Evolutionary conservation across 2,329 filamentous ascomycete species (phyloP).

Genomic region (Cryoendolithus antarcticus): DNA sequence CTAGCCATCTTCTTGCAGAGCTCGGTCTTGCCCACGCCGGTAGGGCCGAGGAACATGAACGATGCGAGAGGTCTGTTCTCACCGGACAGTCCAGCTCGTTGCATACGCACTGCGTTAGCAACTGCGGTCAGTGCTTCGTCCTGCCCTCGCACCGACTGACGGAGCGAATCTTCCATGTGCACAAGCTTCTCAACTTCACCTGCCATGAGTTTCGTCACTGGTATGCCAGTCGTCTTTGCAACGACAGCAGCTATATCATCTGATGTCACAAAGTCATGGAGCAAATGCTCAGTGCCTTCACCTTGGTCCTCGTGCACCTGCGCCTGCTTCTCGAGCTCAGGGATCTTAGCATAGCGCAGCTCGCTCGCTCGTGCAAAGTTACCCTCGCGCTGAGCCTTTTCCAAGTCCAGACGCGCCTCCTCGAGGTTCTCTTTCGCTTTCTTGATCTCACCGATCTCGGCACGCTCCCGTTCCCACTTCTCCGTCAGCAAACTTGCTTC

Average conservation of each 20-base stretch:
- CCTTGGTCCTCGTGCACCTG: conserved; percentile 54
- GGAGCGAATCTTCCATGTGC: conserved; percentile 83
- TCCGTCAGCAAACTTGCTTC: conserved; percentile 63
- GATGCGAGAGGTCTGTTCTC: conserved; percentile 85
- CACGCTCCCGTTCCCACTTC: conserved; percentile 81
- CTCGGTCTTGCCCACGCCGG: conserved; percentile 93
- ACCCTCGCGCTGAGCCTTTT: conserved; percentile 74
- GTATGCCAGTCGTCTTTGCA: conserved; percentile 82
- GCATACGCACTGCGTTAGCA: conserved; percentile 84
- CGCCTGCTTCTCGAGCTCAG: conserved; percentile 50
- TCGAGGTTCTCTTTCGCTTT: conserved; percentile 81
- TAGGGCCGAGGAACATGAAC: conserved; percentile 96
- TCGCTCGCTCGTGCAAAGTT: conserved; percentile 88
- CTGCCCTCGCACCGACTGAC: conserved; percentile 76
- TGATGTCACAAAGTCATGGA: conserved; percentile 88
- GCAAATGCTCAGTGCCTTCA: conserved; percentile 47
- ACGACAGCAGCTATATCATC: conserved; percentile 93
- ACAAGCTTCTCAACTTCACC: conserved; percentile 92
- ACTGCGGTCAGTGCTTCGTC: conserved; percentile 88
- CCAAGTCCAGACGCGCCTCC: conserved; percentile 69
- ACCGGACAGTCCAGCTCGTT: conserved; percentile 80
- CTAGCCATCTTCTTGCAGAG: conserved; percentile 90
- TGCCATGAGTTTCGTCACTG: conserved; percentile 79
- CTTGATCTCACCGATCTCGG: conserved; percentile 78
- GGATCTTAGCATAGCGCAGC: conserved; percentile 78